Base-by-base conservation (phyloP, 495 filamentous ascomycete species). In the Aspergillus sclerotiicarbonarius region DNA sequence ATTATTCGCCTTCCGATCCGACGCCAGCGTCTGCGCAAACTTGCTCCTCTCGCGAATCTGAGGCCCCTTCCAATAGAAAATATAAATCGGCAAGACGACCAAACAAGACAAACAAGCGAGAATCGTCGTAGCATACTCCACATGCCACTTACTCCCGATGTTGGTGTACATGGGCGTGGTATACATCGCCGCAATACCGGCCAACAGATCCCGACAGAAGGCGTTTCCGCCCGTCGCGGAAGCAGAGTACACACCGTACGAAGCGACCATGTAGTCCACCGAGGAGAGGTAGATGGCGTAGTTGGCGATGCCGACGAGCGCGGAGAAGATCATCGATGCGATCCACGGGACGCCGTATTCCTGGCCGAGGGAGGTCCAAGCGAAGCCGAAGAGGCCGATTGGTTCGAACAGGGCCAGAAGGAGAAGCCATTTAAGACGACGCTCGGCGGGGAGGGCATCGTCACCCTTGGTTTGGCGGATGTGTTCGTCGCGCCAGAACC, bases 181-280 rank as follows among this genome's bases (percentile, higher is more conserved):
- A 39, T 77, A 77, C 72, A 79, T 72, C 41, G 74, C 75, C 0
- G 73, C 68, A 15, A 78, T 66, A 63, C 76, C 76, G 43, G 74
- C 73, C 10, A 79, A 67, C n/a, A 79, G 70, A 59, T 77, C 76
- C 53, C 76, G 71, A 8, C 71, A 71, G 45, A 77, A 72, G 6
- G 78, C 85, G 56, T 88, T 87, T 9, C 85, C 85, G 39, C 88
- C 88, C 7, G 87, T 89, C 0, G 88, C 88, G 0, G 88, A 90
- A 4, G 88, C 86, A 3, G 87, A 84, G 68, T 90, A 91, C 4
- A 84, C 84, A 6, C 88, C 88, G 64, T 91, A 91, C 1, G 86
- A 78, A 48, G 81, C 84, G 53, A 91, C 82, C 87, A 90, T 90
- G 70, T 91, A 91, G 56, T 91, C 88, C 56, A 91, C 87, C 0